A percentile compares a stretch with the other conserved stretches of the same genome.
Conservation (phyloP, 2,329 filamentous ascomycete species). For the Mollisia scopiformis region DNA sequence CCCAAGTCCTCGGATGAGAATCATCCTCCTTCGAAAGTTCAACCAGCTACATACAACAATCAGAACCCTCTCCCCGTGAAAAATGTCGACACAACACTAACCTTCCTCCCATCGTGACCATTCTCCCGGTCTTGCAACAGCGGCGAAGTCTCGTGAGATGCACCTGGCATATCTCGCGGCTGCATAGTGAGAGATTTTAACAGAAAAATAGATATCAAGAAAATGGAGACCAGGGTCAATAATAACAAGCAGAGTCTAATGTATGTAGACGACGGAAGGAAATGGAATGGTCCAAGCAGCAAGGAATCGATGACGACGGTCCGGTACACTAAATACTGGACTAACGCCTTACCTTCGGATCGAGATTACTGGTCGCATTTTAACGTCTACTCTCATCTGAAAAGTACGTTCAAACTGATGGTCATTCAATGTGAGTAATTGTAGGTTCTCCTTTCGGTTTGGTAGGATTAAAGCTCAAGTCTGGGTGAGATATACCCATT, state of each 20-base stretch:
- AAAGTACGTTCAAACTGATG: too few relatives aligned
- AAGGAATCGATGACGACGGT: not conserved
- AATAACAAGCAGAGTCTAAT: not conserved
- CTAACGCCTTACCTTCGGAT: not conserved
- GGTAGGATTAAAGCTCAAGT: too few relatives aligned
- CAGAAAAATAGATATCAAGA: not conserved
- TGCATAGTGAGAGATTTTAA: not conserved
- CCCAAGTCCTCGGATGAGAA: conserved; percentile 29
- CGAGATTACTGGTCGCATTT: not conserved
- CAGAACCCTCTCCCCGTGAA: not conserved
- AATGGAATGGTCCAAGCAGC: not conserved
- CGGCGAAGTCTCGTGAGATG: conserved; percentile 19
- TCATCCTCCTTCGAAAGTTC: conserved; percentile 27
- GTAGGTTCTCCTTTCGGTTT: too few relatives aligned
- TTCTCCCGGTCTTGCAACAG: conserved; percentile 20
- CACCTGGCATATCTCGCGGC: not conserved
- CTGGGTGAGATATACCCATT: too few relatives aligned
- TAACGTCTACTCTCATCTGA: too few relatives aligned
- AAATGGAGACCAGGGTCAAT: not conserved
- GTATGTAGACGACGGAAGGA: not conserved
- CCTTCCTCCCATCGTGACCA: conserved; percentile 8
- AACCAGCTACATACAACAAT: too few relatives aligned
- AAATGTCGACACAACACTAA: not conserved
- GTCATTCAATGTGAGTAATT: too few relatives aligned
- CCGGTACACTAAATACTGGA: not conserved